Base-by-base conservation (phyloP, 768 basidiomycete genomes). In the Russula virescens region DNA sequence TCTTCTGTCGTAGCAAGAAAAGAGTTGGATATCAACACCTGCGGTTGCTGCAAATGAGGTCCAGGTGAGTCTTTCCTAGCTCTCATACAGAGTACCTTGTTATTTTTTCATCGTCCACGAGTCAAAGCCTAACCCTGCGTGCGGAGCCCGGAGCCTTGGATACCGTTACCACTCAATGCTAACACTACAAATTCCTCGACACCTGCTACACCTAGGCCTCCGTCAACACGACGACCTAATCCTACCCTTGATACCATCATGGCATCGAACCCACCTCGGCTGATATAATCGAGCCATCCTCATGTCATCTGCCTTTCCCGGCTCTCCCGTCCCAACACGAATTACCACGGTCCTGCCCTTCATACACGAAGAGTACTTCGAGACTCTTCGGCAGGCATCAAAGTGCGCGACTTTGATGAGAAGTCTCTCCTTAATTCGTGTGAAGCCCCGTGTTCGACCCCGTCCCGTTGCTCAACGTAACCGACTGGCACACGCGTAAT, bases 341-440 rank as follows among this genome's bases (percentile, higher is more conserved):
- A 68, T 73, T n/a, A 18, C 55, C n/a, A 21, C n/a, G n/a, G 8
- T 52, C n/a, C n/a, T n/a, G n/a, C n/a, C n/a, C n/a, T n/a, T n/a
- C n/a, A n/a, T n/a, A n/a, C n/a, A n/a, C n/a, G n/a, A n/a, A n/a
- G n/a, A n/a, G n/a, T n/a, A n/a, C n/a, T n/a, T n/a, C n/a, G n/a
- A n/a, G n/a, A n/a, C 49, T 3, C 66, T 71, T 13, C 60, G 61
- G 60, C 61, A n/a, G 73, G 73, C 14, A 69, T 74, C 42, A 74
- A 74, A 60, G 73, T 74, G 31, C 72, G 73, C 52, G 74, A 75
- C 65, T 75, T 68, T 56, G 71, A 68, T 2, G 45, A 69, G 62
- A 71, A 71, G 59, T 59, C 52, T 2, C 52, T 55, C 19, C 28
- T 46, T 0, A 45, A 35, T 19, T 54, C 61, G 42, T 45, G 48